phyloP scores from a whole-genome alignment of 345 rosid species.

The Dovyalis caffra region DNA sequence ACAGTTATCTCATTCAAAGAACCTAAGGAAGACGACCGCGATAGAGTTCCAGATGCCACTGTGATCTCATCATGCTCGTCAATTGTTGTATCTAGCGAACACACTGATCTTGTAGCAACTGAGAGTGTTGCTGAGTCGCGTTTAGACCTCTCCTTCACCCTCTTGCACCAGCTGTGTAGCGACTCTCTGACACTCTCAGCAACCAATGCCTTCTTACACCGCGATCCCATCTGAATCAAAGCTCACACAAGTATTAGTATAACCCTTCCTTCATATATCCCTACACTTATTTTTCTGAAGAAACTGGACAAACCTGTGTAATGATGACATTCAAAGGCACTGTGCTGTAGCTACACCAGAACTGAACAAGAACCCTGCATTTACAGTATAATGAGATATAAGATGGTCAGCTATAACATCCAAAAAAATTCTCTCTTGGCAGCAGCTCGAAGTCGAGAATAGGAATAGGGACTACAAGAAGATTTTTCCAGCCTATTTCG shows the following conservation, averaged over 20 bases:
- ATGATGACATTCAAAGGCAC: constrained; percentile 83
- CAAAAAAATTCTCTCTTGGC: too few relatives aligned
- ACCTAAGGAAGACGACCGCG: constrained; percentile 64
- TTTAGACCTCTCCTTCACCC: constrained; percentile 72
- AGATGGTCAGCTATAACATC: not conserved
- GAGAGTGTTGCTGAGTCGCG: constrained; percentile 42
- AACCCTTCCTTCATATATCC: too few relatives aligned
- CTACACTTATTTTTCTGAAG: not conserved
- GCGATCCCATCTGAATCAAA: constrained; percentile 81
- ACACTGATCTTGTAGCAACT: constrained; percentile 62
- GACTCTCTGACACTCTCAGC: constrained; percentile 88
- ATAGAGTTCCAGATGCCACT: constrained; percentile 66
- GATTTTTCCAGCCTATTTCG: too few relatives aligned
- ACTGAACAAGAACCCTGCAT: constrained; percentile 79
- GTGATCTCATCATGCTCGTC: constrained; percentile 83
- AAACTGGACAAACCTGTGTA: constrained; percentile 61
- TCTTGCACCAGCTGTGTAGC: constrained; percentile 91
- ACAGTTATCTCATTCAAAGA: constrained; percentile 62
- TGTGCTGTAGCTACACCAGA: constrained; percentile 95
- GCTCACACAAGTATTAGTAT: too few relatives aligned
- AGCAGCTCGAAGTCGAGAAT: too few relatives aligned
- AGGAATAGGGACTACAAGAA: too few relatives aligned
- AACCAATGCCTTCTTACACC: constrained; percentile 73
- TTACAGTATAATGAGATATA: not conserved
- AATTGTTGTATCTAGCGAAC: constrained; percentile 69